phyloP scores from a whole-genome alignment of 148 eudicot species.

The Vaccinium vitisidaea region DNA sequence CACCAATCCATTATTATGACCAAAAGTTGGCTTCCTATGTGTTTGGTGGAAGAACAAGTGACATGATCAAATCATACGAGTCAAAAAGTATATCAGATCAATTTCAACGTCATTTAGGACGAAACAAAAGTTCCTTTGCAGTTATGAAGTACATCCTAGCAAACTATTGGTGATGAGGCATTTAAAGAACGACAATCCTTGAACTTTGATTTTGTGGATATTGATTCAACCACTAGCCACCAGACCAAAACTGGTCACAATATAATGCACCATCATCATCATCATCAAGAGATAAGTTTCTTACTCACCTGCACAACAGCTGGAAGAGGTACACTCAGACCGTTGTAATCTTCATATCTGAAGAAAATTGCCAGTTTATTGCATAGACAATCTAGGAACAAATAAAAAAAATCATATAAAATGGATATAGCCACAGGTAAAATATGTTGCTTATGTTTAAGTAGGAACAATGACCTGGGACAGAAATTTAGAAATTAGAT shows the following conservation, averaged over 20 bases:
- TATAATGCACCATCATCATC: not conserved
- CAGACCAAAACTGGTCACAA: not conserved
- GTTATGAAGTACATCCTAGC: not conserved
- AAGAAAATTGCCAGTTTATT: conserved; percentile 78
- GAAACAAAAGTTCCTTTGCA: not conserved
- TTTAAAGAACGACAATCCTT: not conserved
- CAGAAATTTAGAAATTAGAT: not conserved
- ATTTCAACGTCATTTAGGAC: not conserved
- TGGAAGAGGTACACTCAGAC: conserved; percentile 83
- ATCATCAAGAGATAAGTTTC: not conserved
- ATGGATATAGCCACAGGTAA: not conserved
- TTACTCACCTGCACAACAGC: conserved; percentile 76
- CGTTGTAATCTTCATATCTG: conserved; percentile 52
- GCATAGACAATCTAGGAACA: not conserved
- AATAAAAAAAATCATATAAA: not conserved
- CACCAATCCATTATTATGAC: not conserved
- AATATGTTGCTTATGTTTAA: not conserved
- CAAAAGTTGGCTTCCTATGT: not conserved
- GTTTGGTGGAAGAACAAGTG: not conserved
- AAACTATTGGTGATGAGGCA: not conserved
- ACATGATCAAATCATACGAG: not conserved
- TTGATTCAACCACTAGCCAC: not conserved
- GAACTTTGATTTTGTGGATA: not conserved
- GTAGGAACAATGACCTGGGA: not conserved
- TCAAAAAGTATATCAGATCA: not conserved